phyloP scores from a whole-genome alignment of 139 green algal species.

The Picochlorum sp. region DNA sequence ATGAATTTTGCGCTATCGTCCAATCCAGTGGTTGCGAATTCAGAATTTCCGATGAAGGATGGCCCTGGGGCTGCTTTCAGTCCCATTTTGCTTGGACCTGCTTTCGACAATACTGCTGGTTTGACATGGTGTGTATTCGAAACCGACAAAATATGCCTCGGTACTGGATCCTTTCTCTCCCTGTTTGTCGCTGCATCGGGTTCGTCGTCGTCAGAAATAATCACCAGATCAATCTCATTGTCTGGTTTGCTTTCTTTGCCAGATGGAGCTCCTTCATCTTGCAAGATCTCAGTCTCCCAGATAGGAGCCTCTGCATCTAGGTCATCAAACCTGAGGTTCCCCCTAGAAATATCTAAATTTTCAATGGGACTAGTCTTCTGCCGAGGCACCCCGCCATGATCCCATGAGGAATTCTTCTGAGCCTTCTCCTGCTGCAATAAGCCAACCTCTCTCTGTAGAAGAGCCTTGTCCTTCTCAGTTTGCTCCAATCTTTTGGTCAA shows the following conservation, averaged over 20 bases:
- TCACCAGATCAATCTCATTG: too few relatives aligned
- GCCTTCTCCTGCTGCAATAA: not conserved
- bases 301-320: not conserved
- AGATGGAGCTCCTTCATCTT: too few relatives aligned
- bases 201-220: too few relatives aligned
- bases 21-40: conserved; percentile 12
- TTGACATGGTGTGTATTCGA: not conserved
- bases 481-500: not conserved
- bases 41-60: conserved; percentile 16
- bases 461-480: conserved; percentile 1
- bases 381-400: not conserved
- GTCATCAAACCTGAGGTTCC: not conserved
- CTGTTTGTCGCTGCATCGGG: too few relatives aligned
- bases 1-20: conserved; percentile 17
- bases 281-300: conserved; percentile 1
- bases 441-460: not conserved
- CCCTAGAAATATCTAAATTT: not conserved
- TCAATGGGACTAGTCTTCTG: not conserved
- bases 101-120: not conserved
- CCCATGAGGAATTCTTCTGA: not conserved
- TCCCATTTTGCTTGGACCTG: conserved; percentile 6
- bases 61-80: conserved; percentile 11
- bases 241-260: too few relatives aligned
- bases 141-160: not conserved
- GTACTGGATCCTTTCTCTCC: not conserved